phyloP scores from a whole-genome alignment of 2,329 filamentous ascomycete species.

The Fusarium veterinarium region DNA sequence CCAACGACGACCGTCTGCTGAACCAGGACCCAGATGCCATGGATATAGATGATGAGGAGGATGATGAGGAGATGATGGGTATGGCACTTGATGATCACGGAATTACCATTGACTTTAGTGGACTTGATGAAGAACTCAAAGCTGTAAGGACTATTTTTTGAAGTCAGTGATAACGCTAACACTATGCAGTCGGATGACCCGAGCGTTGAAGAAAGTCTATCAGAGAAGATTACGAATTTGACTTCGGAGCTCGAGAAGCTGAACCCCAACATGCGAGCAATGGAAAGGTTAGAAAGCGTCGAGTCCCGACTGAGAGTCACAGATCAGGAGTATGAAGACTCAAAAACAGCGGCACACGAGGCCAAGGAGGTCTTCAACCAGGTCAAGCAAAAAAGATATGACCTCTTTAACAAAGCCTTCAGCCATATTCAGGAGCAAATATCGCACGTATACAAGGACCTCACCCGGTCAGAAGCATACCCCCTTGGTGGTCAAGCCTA shows the following conservation, averaged over 20 bases:
- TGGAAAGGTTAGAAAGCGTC: constrained; percentile 88
- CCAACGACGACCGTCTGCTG: constrained; percentile 84
- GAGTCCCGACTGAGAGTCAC: constrained; percentile 84
- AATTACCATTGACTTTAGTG: constrained; percentile 87
- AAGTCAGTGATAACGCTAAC: constrained; percentile 43
- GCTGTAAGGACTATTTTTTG: constrained; percentile 63
- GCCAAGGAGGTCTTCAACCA: constrained; percentile 87
- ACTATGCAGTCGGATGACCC: constrained; percentile 71
- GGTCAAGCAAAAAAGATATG: constrained; percentile 83
- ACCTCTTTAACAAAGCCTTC: constrained; percentile 96
- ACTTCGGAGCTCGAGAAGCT: constrained; percentile 89
- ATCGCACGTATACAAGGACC: constrained; percentile 90
- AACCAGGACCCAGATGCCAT: constrained; percentile 87
- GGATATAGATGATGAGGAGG: constrained; percentile 88
- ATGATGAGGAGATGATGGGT: constrained; percentile 69
- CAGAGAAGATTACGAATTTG: constrained; percentile 80
- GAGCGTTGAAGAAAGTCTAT: constrained; percentile 78
- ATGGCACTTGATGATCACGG: constrained; percentile 87
- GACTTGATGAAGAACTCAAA: constrained; percentile 84
- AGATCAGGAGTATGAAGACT: constrained; percentile 89
- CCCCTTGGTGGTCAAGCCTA: constrained; percentile 91
- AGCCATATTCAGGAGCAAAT: constrained; percentile 96
- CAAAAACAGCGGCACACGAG: constrained; percentile 77
- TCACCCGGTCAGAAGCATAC: constrained; percentile 90
- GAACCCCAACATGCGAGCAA: constrained; percentile 95